These are phyloP conservation scores for Condylostoma magnum DNA, from an alignment of 169 alveolate genomes.

Conservation along the genomic window DNA sequence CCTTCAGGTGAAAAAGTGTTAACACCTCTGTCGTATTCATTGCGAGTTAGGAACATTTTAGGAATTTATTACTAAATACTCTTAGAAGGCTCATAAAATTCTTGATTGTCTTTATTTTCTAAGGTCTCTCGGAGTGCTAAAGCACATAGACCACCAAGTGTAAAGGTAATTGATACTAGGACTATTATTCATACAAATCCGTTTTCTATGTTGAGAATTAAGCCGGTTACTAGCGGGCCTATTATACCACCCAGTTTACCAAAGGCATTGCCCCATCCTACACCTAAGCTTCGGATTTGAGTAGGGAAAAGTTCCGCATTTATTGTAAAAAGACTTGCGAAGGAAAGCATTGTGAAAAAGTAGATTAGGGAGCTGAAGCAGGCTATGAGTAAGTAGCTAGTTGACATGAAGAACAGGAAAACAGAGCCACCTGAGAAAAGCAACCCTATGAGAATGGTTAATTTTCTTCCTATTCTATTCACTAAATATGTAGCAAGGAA, in stretches of 20 bases:
- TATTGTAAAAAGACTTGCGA: not conserved
- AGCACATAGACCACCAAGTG: too few species aligned
- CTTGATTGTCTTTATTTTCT: too few species aligned
- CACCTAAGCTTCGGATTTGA: not conserved
- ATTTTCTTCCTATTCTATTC: conserved; percentile 16
- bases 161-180: too few species aligned
- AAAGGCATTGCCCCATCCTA: conserved; percentile 26
- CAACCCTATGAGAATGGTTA: not conserved
- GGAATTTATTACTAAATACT: too few species aligned
- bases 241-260: conserved; percentile 17
- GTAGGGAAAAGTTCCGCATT: conserved; percentile 3
- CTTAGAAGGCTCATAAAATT: too few species aligned
- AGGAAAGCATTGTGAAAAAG: not conserved
- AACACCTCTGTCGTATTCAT: conserved; percentile 98
- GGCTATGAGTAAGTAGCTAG: not conserved
- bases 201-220: not conserved
- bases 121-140: too few species aligned
- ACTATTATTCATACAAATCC: too few species aligned
- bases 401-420: not conserved
- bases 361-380: not conserved
- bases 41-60: conserved; percentile 77
- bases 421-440: not conserved
- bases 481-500: conserved; percentile 16
- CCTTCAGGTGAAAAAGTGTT: conserved; percentile 99
- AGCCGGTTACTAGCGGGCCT: conserved; percentile 1